Conservation (phyloP, 306 rosid species). For the Acacia acuminata region DNA sequence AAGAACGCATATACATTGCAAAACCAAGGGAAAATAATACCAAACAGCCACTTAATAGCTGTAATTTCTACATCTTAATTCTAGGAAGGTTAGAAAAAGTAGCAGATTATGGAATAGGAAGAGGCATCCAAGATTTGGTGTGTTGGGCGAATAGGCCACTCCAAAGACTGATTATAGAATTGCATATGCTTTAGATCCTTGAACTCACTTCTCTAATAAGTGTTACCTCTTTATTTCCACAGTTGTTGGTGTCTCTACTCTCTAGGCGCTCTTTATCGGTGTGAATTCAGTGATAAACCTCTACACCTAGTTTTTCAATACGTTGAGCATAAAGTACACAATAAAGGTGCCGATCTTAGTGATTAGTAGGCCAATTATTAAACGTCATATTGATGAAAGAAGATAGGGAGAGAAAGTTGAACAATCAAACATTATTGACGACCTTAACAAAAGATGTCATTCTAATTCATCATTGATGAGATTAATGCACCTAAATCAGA, state of each 20-base stretch:
- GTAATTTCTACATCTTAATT: neutral
- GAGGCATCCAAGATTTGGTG: neutral
- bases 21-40: neutral
- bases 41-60: neutral
- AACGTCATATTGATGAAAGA: neutral
- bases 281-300: neutral
- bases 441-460: neutral
- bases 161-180: neutral
- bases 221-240: neutral
- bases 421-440: neutral
- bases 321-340: neutral
- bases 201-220: neutral
- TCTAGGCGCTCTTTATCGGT: neutral
- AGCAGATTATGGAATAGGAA: neutral
- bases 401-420: neutral
- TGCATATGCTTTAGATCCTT: neutral
- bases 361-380: neutral
- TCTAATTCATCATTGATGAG: neutral
- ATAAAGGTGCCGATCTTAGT: neutral
- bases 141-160: neutral
- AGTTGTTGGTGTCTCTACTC: neutral
- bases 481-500: constrained; percentile 4
- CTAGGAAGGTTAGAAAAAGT: neutral
- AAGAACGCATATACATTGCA: neutral
- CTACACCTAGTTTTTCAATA: neutral